Evolutionary conservation across 805 yeast genomes (phyloP).

Genomic region (Nakazawaea wyomingensis): DNA sequence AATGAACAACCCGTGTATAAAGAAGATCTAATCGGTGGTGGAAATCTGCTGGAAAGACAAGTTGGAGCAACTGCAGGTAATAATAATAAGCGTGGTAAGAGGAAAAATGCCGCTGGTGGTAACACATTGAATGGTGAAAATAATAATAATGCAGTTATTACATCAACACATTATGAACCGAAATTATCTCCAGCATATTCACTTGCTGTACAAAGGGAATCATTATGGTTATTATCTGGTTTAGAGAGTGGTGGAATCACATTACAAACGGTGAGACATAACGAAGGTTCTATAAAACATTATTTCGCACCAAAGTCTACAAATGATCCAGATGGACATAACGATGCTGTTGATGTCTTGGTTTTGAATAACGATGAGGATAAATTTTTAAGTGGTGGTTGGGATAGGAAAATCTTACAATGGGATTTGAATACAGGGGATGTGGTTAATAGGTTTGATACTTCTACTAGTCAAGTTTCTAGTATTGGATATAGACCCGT

Average conservation of each 20-base stretch:
- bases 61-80: constrained; percentile 5
- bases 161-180: constrained; percentile 47
- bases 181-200: constrained; percentile 81
- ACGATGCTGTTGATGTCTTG: constrained; percentile 69
- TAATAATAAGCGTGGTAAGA: constrained; percentile 12
- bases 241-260: constrained; percentile 81
- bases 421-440: constrained; percentile 86
- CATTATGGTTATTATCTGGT: constrained; percentile 82
- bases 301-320: constrained; percentile 51
- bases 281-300: constrained; percentile 77
- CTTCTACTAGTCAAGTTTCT: constrained; percentile 42
- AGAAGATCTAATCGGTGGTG: no score
- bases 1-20: constrained; percentile 98
- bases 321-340: constrained; percentile 42
- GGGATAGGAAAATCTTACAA: constrained; percentile 77
- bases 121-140: neutral
- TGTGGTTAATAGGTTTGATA: constrained; percentile 40
- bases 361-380: constrained; percentile 57
- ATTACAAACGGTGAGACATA: constrained; percentile 74
- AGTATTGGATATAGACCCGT: constrained; percentile 65
- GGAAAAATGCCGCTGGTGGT: neutral
- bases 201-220: constrained; percentile 75
- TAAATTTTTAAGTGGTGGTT: constrained; percentile 71
- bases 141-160: constrained; percentile 19
- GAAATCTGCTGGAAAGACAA: constrained; percentile 5